Evolutionary conservation across 805 yeast species (phyloP), one percentile per base, ranked within the genome.

Genomic region (Candida morakotiae): DNA sequence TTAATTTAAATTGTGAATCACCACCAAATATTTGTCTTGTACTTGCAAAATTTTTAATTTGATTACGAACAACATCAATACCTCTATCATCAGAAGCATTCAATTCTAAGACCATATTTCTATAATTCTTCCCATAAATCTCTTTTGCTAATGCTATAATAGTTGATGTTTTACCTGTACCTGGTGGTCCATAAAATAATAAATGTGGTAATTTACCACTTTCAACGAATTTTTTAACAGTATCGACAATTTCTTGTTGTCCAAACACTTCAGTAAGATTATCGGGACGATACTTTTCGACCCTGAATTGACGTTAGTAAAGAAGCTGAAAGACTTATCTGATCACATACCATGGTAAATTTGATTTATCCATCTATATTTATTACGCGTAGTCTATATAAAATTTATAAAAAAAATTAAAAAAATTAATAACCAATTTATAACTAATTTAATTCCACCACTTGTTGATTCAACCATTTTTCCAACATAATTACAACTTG

Each of bases 71-170:
- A 31, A 93, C 97, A 50, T 87, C 95, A 48, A 93, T 93, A 47
- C 98, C 98, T 64, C 98, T 77, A 59, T 93, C 98, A 60, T 93
- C 98, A 3, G 94, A 83, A 3, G 98, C 98, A 62, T 93, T 93
- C 58, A 93, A 71, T 56, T 93, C 98, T 38, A 93, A 65, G 1
- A 93, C 97, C 89, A 89, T 88, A 53, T 87, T 85, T 49, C 73
- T 77, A 56, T 85, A 86, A 45, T 79, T 76, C 13, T 72, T 64
- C 2, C 98, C 99, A 58, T 93, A 87, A 18, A 87, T 60, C 52
- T 86, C 87, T 48, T 75, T 81, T 2, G 95, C 88, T 45, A 87
- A 64, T 2, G 95, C 95, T 40, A 87, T 66, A 24, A 87, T 82
- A 0, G 96, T 87, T 2, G 95, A 87, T 0, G 96, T 87, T 52